Evolutionary conservation across 495 filamentous ascomycete genomes (phyloP).

Genomic region (Hypoxylon trugodes): DNA sequence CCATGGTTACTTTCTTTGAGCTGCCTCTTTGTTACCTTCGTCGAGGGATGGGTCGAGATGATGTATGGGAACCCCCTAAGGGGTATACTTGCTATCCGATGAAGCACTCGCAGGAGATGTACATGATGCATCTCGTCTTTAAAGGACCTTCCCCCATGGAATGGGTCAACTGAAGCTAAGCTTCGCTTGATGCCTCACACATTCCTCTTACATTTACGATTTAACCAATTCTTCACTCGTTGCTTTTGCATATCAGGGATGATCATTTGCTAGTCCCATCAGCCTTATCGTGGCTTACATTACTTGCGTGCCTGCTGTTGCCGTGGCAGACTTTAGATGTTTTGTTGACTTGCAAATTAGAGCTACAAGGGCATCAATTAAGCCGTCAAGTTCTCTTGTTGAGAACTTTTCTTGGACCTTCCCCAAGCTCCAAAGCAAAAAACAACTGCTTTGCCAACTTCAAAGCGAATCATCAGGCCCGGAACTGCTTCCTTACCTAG

Average conservation of each 20-base stretch:
- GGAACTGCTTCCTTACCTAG: conserved; percentile 31
- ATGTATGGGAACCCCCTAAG: conserved; percentile 9
- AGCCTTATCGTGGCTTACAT: conserved; percentile 42
- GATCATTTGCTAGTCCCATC: conserved; percentile 34
- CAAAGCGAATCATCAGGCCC: conserved; percentile 21
- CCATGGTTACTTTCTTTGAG: conserved; percentile 43
- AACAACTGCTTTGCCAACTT: conserved; percentile 7
- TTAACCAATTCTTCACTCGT: conserved; percentile 35
- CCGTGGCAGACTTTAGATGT: conserved; percentile 43
- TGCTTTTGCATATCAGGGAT: conserved; percentile 40
- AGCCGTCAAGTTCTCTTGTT: conserved; percentile 29
- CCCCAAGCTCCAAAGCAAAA: conserved; percentile 12
- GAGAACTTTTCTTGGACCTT: conserved; percentile 5
- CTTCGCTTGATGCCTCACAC: conserved; percentile 42
- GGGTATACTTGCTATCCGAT: conserved; percentile 15
- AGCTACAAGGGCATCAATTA: conserved; percentile 37
- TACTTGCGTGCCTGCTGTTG: conserved; percentile 44
- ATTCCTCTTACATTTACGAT: conserved; percentile 43
- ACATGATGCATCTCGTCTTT: conserved; percentile 34
- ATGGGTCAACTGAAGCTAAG: conserved; percentile 28
- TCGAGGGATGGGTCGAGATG: conserved; percentile 23
- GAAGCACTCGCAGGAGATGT: conserved; percentile 17
- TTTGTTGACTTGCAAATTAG: conserved; percentile 47
- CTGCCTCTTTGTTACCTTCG: conserved; percentile 31
- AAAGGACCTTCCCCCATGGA: conserved; percentile 42